Evolutionary conservation across 1,284 basidiomycete species (phyloP).

Genomic region (Lignosus rhinocerotis): DNA sequence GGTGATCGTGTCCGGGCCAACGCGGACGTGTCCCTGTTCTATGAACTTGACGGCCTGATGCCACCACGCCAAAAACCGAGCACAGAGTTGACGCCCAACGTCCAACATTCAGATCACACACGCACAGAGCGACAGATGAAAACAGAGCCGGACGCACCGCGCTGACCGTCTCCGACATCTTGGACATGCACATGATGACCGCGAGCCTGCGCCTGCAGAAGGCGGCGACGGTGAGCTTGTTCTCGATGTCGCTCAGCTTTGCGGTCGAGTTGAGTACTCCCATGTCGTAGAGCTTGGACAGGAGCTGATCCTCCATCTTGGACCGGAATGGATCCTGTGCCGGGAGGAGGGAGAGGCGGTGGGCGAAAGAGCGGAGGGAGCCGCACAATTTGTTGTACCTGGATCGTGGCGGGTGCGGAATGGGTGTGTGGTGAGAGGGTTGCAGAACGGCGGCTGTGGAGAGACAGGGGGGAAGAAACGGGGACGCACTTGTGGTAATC

Average conservation of each 20-base stretch:
- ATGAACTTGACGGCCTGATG: slow-evolving; percentile 93
- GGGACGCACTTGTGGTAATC: slow-evolving; percentile 87
- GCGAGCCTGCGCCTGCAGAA: slow-evolving; percentile 92
- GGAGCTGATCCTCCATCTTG: slow-evolving; percentile 83
- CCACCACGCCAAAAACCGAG: not conserved
- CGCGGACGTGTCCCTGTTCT: slow-evolving; percentile 97
- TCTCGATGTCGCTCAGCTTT: slow-evolving; percentile 90
- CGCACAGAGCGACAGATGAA: not conserved
- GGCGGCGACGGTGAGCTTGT: slow-evolving; percentile 93
- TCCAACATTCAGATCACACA: not conserved
- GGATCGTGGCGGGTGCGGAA: slow-evolving; percentile 16
- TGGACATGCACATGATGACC: slow-evolving; percentile 89
- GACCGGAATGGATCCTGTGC: slow-evolving; percentile 88
- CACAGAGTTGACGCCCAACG: not conserved
- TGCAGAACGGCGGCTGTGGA: not conserved
- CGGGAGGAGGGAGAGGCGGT: slow-evolving; percentile 86
- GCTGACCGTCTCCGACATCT: slow-evolving; percentile 96
- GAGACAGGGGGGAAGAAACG: not conserved
- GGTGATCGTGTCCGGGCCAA: slow-evolving; percentile 94
- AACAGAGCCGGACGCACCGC: slow-evolving; percentile 60
- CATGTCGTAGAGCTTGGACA: slow-evolving; percentile 97
- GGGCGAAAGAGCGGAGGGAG: slow-evolving; percentile 81
- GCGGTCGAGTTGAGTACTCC: slow-evolving; percentile 82
- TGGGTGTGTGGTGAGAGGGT: not conserved
- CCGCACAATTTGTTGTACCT: slow-evolving; percentile 98